Evolutionary conservation across 805 yeast genomes (phyloP), one percentile per base, ranked within the genome.

Genomic region (Candida wancherniae): DNA sequence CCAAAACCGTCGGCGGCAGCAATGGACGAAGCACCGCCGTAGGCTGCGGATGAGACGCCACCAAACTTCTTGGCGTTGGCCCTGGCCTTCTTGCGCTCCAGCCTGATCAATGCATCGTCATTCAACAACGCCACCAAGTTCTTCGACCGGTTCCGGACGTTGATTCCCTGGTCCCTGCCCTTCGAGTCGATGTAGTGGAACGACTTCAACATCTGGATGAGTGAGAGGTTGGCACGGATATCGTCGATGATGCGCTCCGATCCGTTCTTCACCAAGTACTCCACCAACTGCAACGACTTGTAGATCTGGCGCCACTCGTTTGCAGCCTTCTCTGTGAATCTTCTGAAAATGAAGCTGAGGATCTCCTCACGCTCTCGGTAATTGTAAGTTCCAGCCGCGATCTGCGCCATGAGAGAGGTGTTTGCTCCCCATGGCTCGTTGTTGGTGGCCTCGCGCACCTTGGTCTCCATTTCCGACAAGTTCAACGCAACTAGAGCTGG

Each of bases 351-450:
- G 76, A 84, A 80, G 3, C 84, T 77, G 33, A 80, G 65, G 35
- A 83, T 75, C 53, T 84, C 94, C 50, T 81, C 88, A 36, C 94
- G 61, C 48, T 84, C 92, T 41, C 85, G 64, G 50, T 77, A 77
- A 63, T 84, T 86, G 62, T 84, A 85, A 3, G 98, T 92, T 2
- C 95, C 97, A 21, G 87, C 83, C 3, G 97, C 92, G 45, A 92
- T 92, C 53, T 88, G 92, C 40, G 85, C 84, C 98, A 92, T 92
- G 52, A 84, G 64, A 2, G 95, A 74, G 2, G 90, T 73, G 3
- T 94, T 77, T 3, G 96, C 90, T 6, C 98, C 98, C 98, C 98
- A 92, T 1, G 98, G 98, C 60, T 92, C 98, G 56, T 92, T 92
- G 58, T 92, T 92, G 29, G 98, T 92, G 28, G 97, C 97, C 61